Evolutionary conservation across 345 rosid genomes (phyloP).

Genomic region (Anacardium occidentale): DNA sequence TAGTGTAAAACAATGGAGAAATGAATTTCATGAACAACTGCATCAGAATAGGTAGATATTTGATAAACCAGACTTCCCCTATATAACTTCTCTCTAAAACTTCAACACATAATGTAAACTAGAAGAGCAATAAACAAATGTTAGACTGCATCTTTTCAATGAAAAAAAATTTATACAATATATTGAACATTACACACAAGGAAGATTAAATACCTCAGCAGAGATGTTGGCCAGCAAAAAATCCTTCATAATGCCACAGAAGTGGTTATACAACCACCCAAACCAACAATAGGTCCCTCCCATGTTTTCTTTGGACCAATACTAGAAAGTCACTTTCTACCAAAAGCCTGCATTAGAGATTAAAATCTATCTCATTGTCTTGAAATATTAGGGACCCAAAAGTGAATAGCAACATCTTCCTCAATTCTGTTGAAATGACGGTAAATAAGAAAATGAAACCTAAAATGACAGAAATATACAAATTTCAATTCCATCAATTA

Average conservation of each 20-base stretch:
- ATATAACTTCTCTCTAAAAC: conserved; percentile 3
- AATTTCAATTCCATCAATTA: too few species aligned
- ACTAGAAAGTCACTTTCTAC: conserved; percentile 73
- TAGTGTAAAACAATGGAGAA: background rate
- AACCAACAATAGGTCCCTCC: conserved; percentile 84
- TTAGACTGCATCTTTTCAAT: background rate
- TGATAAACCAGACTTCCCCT: background rate
- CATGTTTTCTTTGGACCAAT: conserved; percentile 94
- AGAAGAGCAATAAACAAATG: background rate
- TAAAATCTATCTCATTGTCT: conserved; percentile 18
- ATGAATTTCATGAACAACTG: background rate
- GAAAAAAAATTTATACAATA: background rate
- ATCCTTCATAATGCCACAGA: conserved; percentile 54
- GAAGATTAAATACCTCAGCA: conserved; percentile 55
- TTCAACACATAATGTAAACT: background rate
- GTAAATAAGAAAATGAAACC: background rate
- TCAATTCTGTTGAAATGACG: background rate
- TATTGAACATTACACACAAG: background rate
- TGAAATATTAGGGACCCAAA: background rate
- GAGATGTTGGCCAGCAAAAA: conserved; percentile 76
- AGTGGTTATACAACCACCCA: conserved; percentile 79
- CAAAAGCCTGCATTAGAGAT: conserved; percentile 61
- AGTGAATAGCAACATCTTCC: background rate
- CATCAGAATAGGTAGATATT: background rate
- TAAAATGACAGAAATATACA: background rate